A percentile compares a stretch with the other conserved stretches of the same genome.
These are phyloP conservation scores for Malbranchea cinnamomea DNA, from an alignment of 2,329 filamentous ascomycete genomes.

Conservation along the genomic window DNA sequence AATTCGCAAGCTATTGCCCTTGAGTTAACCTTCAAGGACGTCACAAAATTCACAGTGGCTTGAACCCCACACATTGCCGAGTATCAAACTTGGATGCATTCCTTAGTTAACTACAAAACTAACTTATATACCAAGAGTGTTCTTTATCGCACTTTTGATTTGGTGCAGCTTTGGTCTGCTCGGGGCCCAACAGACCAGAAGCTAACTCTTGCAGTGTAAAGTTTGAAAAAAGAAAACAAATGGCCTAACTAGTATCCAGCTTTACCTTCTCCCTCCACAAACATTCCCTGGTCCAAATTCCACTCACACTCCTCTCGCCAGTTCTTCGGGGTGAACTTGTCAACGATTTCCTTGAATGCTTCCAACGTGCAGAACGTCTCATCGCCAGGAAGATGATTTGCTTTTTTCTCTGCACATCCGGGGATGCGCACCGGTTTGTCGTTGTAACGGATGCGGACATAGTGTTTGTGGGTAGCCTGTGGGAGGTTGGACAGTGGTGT, in stretches of 20 bases:
- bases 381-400: constrained; percentile 76
- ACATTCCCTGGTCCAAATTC: constrained; percentile 41
- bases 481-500: constrained; percentile 17
- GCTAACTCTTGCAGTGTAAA: background rate
- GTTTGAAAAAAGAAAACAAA: background rate
- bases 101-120: too few relatives aligned
- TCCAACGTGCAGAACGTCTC: constrained; percentile 81
- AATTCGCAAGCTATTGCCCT: too few relatives aligned
- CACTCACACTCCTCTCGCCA: constrained; percentile 53
- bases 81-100: too few relatives aligned
- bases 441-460: constrained; percentile 83
- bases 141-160: too few relatives aligned
- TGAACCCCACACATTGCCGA: too few relatives aligned
- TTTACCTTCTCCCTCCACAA: constrained; percentile 29
- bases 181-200: too few relatives aligned
- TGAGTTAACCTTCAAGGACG: too few relatives aligned
- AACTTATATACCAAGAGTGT: too few relatives aligned
- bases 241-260: constrained; percentile 21
- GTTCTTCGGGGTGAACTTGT: constrained; percentile 70
- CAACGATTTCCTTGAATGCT: constrained; percentile 84
- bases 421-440: constrained; percentile 69
- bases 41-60: too few relatives aligned
- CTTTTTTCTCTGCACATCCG: constrained; percentile 53
- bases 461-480: constrained; percentile 46
- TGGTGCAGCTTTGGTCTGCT: too few relatives aligned